Percentiles rank a stretch among this genome's conserved stretches.
These are phyloP conservation scores for Hypomontagnella submonticulosa DNA, from an alignment of 495 filamentous ascomycete species.

Conservation along the genomic window DNA sequence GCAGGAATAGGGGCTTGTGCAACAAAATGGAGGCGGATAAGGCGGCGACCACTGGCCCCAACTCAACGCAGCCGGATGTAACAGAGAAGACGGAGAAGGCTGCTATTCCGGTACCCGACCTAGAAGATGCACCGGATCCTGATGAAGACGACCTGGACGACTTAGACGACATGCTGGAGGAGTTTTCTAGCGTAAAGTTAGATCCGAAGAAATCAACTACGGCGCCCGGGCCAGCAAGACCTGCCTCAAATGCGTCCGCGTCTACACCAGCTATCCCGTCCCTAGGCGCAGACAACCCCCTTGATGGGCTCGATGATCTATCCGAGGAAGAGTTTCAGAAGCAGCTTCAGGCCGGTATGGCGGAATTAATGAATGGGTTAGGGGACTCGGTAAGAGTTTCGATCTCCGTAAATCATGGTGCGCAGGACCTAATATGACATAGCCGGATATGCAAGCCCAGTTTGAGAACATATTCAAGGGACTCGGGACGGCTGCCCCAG, in stretches of 20 bases:
- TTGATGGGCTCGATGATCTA: slow-evolving; percentile 47
- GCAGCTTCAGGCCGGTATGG: slow-evolving; percentile 88
- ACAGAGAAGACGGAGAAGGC: slow-evolving; percentile 36
- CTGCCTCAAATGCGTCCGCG: slow-evolving; percentile 32
- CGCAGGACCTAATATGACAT: slow-evolving; percentile 18
- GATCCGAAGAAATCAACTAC: slow-evolving; percentile 58
- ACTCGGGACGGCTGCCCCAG: slow-evolving; percentile 64
- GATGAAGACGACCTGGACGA: slow-evolving; percentile 92
- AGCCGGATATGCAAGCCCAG: slow-evolving; percentile 85
- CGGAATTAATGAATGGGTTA: slow-evolving; percentile 77
- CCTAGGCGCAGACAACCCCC: slow-evolving; percentile 15
- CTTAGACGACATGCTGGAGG: slow-evolving; percentile 92
- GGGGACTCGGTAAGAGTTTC: slow-evolving; percentile 63
- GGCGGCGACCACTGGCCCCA: slow-evolving; percentile 22
- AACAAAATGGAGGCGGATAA: slow-evolving; percentile 32
- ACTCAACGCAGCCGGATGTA: slow-evolving; percentile 20
- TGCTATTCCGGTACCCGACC: slow-evolving; percentile 33
- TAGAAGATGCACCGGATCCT: slow-evolving; percentile 72
- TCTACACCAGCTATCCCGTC: slow-evolving; percentile 20
- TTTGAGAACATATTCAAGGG: slow-evolving; percentile 88
- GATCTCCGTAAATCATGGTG: background rate
- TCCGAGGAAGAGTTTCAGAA: slow-evolving; percentile 81
- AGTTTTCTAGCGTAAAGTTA: slow-evolving; percentile 73
- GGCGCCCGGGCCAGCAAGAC: slow-evolving; percentile 55
- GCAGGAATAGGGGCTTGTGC: background rate